Conservation (phyloP, 2,329 filamentous ascomycete species). For the Macrophomina pseudophaseolina region DNA sequence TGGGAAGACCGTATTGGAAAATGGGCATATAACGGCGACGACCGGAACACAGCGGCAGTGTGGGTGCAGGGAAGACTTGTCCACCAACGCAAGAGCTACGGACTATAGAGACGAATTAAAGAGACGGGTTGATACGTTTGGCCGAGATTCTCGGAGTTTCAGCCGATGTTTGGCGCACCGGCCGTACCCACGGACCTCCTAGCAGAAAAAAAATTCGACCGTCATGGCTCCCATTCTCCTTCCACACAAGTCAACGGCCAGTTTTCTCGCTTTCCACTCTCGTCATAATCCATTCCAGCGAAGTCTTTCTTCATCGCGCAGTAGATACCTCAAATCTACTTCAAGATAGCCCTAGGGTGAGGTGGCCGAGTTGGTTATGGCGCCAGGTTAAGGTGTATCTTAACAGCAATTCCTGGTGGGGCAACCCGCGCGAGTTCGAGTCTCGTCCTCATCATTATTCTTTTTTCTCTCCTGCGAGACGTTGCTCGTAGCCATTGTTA, state of each 20-base stretch:
- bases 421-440: constrained; percentile 26
- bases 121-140: neutral
- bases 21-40: constrained; percentile 94
- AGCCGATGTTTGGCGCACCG: constrained; percentile 3
- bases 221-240: neutral
- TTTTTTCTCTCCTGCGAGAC: neutral
- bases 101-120: neutral
- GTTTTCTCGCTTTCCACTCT: neutral
- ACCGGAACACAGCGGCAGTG: constrained; percentile 84
- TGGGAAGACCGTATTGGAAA: constrained; percentile 88
- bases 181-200: constrained; percentile 11
- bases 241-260: neutral
- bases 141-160: neutral
- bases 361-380: constrained; percentile 27
- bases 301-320: neutral
- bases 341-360: neutral
- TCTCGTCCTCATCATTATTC: constrained; percentile 23
- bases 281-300: neutral
- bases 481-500: neutral
- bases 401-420: constrained; percentile 23
- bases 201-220: neutral
- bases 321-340: neutral
- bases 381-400: constrained; percentile 25
- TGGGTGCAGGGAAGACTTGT: constrained; percentile 77
- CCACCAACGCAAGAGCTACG: constrained; percentile 19